These are phyloP conservation scores for Suillus variegatus DNA, from an alignment of 768 basidiomycete species.

Conservation along the genomic window DNA sequence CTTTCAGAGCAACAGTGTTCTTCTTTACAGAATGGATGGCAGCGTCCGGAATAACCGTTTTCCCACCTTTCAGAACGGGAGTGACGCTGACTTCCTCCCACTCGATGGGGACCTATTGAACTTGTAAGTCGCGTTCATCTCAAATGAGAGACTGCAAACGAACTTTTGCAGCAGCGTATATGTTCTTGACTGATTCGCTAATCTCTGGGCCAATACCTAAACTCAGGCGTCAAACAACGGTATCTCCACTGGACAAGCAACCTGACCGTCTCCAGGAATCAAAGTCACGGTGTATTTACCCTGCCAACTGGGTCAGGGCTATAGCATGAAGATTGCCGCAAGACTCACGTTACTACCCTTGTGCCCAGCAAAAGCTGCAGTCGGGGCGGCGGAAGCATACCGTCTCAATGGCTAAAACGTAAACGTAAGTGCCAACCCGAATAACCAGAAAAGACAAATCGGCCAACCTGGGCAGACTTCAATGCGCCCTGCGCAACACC, in stretches of 20 bases:
- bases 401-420: conserved; percentile 49
- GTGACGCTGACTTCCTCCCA: conserved; percentile 99
- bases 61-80: conserved; percentile 90
- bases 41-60: conserved; percentile 92
- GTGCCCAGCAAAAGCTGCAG: conserved; percentile 88
- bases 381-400: conserved; percentile 74
- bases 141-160: conserved; percentile 14
- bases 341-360: conserved; percentile 80
- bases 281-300: conserved; percentile 97
- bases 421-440: conserved; percentile 14
- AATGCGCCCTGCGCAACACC: conserved; percentile 55
- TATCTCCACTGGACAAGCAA: conserved; percentile 22
- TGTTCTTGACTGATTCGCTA: conserved; percentile 91
- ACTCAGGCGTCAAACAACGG: conserved; percentile 18
- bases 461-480: conserved; percentile 49
- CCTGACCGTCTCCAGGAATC: conserved; percentile 91
- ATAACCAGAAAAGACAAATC: neutral
- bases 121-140: conserved; percentile 16
- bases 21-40: conserved; percentile 92
- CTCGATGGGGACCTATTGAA: conserved; percentile 84
- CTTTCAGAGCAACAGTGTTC: conserved; percentile 98
- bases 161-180: conserved; percentile 88
- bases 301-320: conserved; percentile 39
- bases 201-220: conserved; percentile 99
- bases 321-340: neutral